Evolutionary conservation across 2,329 filamentous ascomycete genomes (phyloP), one percentile per base, ranked within the genome.

Genomic region (Talaromyces marneffei): DNA sequence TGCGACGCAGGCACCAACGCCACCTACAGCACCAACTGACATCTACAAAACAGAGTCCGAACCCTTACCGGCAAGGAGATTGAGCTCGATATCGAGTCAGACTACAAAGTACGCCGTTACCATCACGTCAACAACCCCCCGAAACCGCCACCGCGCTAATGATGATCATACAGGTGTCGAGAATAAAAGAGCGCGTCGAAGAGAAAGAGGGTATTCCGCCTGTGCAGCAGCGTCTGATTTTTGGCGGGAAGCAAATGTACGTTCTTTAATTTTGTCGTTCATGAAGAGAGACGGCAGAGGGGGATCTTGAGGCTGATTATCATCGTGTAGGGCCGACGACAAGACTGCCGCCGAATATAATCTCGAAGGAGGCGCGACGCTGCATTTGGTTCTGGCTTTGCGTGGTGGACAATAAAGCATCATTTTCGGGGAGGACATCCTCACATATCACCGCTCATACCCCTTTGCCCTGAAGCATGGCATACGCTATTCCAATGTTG

Each of bases 11-110:
- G n/a, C 29, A 35, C 12, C 16, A 20, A 20, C n/a, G n/a, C 12
- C 40, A 20, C 18, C n/a, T 9, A 40, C n/a, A 4, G 29, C 3
- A 62, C 50, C 61, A 61, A 56, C 56, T 61, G 31, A 59, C 57
- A 63, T 60, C 31, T 25, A n/a, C 58, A 14, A 35, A 7, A 46
- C 69, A 99, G 93, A 83, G 93, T 99, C 75, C 90, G 94, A 74
- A 99, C 94, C 65, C 87, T 99, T 66, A 97, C 94, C 66, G 94
- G 94, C 73, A 97, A 97, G 83, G 92, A 99, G 80, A 97, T 97
- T 76, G 93, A 97, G 83, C 87, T 99, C 71, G 92, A 97, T 74
- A 96, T 99, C 74, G 94, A 97, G 82, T 83, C 86, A 58, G 88
- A 91, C 72, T 96, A 96, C 84, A 96, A 92, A 85, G 92, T 95